Percentiles rank a stretch among this genome's conserved stretches.
These are phyloP conservation scores for Aspergillus phoenicis DNA, from an alignment of 2,329 filamentous ascomycete genomes.

Conservation along the genomic window DNA sequence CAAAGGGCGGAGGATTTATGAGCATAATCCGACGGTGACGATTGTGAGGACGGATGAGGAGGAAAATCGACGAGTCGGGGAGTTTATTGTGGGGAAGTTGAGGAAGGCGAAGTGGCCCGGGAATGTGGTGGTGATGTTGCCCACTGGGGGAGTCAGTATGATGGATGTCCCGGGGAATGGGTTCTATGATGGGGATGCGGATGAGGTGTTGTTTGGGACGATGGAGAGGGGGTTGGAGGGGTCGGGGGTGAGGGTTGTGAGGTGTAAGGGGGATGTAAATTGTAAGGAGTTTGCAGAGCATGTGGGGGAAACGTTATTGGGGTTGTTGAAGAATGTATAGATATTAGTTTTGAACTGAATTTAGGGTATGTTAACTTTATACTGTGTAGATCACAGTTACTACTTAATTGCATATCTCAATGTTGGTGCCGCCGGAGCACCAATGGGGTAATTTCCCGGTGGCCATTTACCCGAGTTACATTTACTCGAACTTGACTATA, in stretches of 20 bases:
- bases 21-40: slow-evolving; percentile 68
- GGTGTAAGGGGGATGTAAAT: slow-evolving; percentile 46
- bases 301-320: slow-evolving; percentile 8
- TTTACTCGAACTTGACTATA: neutral
- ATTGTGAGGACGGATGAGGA: slow-evolving; percentile 64
- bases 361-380: neutral
- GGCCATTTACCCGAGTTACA: neutral
- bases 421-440: slow-evolving; percentile 9
- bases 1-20: slow-evolving; percentile 52
- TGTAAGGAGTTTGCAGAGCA: slow-evolving; percentile 31
- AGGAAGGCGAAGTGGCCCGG: slow-evolving; percentile 41
- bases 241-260: slow-evolving; percentile 53
- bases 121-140: slow-evolving; percentile 60
- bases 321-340: no score
- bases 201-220: slow-evolving; percentile 50
- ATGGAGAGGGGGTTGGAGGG: slow-evolving; percentile 54
- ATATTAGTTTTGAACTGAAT: no score
- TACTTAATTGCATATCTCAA: no score
- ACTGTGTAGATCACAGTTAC: no score
- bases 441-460: slow-evolving; percentile 31
- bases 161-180: slow-evolving; percentile 57
- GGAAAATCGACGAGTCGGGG: slow-evolving; percentile 60
- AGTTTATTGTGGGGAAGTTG: slow-evolving; percentile 60
- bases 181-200: slow-evolving; percentile 56
- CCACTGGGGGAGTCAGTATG: slow-evolving; percentile 63